Conservation (phyloP, 306 rosid genomes). For the Malus fusca region DNA sequence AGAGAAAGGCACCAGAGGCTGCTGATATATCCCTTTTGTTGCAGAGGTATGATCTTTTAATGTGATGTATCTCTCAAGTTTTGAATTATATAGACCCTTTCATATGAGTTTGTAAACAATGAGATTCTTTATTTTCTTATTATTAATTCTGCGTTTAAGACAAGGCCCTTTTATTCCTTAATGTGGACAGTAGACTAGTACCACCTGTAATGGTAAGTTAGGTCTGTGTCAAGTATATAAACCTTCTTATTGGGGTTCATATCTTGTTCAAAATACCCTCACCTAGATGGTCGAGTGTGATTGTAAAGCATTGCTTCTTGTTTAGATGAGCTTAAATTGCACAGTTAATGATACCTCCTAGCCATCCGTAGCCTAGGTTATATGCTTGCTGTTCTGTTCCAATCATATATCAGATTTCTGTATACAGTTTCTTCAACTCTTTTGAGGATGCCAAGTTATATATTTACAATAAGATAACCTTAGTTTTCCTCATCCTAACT, state of each 20-base stretch:
- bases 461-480: not conserved
- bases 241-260: not conserved
- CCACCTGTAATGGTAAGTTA: not conserved
- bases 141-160: not conserved
- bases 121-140: not conserved
- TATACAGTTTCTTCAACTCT: not conserved
- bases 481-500: not conserved
- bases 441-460: not conserved
- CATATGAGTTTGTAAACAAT: not conserved
- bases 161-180: not conserved
- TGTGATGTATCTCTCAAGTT: not conserved
- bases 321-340: not conserved
- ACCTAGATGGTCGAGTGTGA: not conserved
- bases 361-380: not conserved
- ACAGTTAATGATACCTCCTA: not conserved
- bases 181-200: not conserved
- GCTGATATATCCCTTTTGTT: conserved; percentile 86
- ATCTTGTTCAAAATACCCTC: not conserved
- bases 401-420: not conserved
- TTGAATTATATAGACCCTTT: not conserved
- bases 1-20: conserved; percentile 66
- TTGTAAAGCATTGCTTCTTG: not conserved
- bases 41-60: conserved; percentile 53
- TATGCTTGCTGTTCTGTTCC: not conserved
- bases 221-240: not conserved